Conservation (phyloP, 1,284 basidiomycete genomes). For the Hemileia vastatrix region DNA sequence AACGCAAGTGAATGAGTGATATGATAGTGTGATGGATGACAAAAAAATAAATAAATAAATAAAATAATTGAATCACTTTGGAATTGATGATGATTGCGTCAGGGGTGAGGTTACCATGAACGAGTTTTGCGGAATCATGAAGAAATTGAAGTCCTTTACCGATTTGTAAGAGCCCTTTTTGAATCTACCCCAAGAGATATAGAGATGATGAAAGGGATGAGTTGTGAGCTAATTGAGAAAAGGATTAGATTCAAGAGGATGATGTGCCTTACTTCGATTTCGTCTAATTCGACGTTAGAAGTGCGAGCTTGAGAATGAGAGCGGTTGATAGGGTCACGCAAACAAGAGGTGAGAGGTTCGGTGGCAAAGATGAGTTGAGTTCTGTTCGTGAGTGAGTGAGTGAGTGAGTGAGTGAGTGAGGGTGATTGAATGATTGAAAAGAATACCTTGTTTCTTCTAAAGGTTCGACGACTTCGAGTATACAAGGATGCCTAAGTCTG, state of each 20-base stretch:
- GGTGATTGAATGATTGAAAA: background rate
- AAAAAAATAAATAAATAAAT: slow-evolving; percentile 2
- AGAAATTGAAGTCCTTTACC: slow-evolving; percentile 88
- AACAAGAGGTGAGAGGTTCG: slow-evolving; percentile 69
- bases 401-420: background rate
- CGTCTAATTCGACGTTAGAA: slow-evolving; percentile 63
- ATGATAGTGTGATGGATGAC: background rate
- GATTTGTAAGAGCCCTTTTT: slow-evolving; percentile 88
- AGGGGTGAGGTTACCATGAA: slow-evolving; percentile 82
- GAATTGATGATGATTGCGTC: slow-evolving; percentile 76
- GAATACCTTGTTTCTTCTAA: slow-evolving; percentile 70
- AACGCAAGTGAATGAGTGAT: slow-evolving; percentile 28
- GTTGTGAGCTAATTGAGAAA: background rate
- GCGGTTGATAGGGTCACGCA: slow-evolving; percentile 57
- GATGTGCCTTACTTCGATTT: slow-evolving; percentile 64
- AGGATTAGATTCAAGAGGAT: background rate
- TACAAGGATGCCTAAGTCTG: slow-evolving; percentile 80
- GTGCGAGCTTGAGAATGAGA: slow-evolving; percentile 41
- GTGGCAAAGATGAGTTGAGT: slow-evolving; percentile 84
- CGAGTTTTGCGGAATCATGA: slow-evolving; percentile 77
- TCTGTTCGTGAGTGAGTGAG: slow-evolving; percentile 25
- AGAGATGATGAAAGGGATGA: slow-evolving; percentile 13
- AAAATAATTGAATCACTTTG: slow-evolving; percentile 54
- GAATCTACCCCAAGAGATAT: slow-evolving; percentile 56
- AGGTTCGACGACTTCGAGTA: slow-evolving; percentile 98